A percentile compares a stretch with the other conserved stretches of the same genome.
Evolutionary conservation across 2,329 filamentous ascomycete genomes (phyloP).

Genomic region (Helicocarpus griseus): DNA sequence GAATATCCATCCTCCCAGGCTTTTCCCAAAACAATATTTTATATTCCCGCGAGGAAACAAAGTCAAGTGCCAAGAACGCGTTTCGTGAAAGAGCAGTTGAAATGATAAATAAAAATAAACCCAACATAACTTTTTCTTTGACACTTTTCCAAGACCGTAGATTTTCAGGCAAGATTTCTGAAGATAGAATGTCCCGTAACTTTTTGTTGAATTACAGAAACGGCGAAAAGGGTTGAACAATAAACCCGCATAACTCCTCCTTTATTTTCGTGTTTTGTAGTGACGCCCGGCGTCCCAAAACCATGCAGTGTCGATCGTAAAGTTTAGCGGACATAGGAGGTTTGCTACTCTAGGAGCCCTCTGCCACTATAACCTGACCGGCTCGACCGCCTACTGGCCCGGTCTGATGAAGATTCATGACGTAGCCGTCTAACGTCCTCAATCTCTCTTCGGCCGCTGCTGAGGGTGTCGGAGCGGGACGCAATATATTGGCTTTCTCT

Average conservation of each 20-base stretch:
- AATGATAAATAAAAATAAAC: neutral
- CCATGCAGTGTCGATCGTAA: no score
- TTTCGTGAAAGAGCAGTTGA: no score
- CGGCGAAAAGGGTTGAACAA: no score
- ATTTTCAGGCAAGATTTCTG: no score
- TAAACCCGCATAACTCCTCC: no score
- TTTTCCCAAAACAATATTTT: neutral
- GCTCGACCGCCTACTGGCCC: conserved; percentile 28
- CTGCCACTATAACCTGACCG: conserved; percentile 28
- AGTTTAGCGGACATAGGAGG: no score
- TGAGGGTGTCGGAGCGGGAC: conserved; percentile 26
- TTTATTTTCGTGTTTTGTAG: no score
- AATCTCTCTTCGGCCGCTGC: conserved; percentile 22
- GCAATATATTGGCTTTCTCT: conserved; percentile 29
- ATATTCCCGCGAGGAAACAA: no score
- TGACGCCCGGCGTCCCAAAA: no score
- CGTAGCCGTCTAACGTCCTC: conserved; percentile 25
- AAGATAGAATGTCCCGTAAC: neutral
- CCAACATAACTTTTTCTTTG: neutral
- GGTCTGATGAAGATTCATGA: conserved; percentile 28
- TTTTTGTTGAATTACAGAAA: no score
- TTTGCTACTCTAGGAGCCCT: conserved; percentile 13
- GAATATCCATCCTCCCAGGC: neutral
- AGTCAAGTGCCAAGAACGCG: no score
- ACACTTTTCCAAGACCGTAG: neutral